phyloP scores from a whole-genome alignment of 163 green algal species.

The Chlamydomonas reinhardtii region DNA sequence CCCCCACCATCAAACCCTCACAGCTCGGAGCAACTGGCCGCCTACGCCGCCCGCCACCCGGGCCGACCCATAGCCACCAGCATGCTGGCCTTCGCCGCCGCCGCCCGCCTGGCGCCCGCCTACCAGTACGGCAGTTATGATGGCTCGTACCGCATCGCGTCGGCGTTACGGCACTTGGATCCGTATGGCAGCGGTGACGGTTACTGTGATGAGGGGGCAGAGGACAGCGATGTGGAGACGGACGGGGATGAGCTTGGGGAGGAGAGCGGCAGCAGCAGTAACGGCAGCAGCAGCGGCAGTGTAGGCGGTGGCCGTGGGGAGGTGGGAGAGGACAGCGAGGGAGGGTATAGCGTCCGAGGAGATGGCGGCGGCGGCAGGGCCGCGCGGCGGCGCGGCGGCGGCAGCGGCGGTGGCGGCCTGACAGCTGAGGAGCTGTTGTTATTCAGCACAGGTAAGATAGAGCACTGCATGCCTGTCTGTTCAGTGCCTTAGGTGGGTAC shows the following conservation, averaged over 20 bases:
- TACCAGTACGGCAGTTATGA: conserved; percentile 38
- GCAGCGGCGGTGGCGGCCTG: not conserved
- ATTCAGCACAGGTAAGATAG: conserved; percentile 40
- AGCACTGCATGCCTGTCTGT: not conserved
- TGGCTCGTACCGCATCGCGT: conserved; percentile 32
- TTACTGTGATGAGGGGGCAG: too few relatives aligned
- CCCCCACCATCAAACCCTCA: not conserved
- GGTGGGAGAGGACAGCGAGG: too few relatives aligned
- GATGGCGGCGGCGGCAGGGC: too few relatives aligned
- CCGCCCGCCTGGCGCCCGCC: not conserved
- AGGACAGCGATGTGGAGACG: too few relatives aligned
- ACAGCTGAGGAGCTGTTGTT: conserved; percentile 10
- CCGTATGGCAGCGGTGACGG: too few relatives aligned
- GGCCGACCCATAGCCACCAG: conserved; percentile 9
- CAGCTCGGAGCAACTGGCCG: conserved; percentile 26
- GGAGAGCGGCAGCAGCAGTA: too few relatives aligned
- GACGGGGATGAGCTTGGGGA: too few relatives aligned
- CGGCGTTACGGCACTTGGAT: conserved; percentile 36
- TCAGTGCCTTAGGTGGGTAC: too few relatives aligned
- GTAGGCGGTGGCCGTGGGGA: too few relatives aligned
- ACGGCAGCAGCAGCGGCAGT: too few relatives aligned
- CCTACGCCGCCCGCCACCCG: conserved; percentile 20
- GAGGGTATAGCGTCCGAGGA: too few relatives aligned
- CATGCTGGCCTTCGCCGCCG: conserved; percentile 29
- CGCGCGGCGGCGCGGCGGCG: too few relatives aligned